phyloP scores from a whole-genome alignment of 2,329 filamentous ascomycete genomes.

The Tolypocladium ophioglossoides region DNA sequence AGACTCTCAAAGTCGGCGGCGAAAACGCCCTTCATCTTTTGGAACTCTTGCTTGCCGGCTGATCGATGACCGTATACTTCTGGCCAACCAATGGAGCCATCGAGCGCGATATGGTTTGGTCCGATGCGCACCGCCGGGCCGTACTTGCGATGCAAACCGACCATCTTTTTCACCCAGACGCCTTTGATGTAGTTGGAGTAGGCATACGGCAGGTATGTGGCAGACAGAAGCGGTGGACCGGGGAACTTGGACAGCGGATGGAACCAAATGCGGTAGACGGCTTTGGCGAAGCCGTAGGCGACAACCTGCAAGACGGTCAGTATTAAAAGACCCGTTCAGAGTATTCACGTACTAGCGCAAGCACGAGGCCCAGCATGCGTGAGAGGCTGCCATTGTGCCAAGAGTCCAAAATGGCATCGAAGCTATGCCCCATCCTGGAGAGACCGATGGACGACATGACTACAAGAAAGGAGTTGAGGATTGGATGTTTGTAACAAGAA shows the following conservation, averaged over 20 bases:
- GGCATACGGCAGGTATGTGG: slow-evolving; percentile 8
- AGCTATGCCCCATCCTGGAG: background rate
- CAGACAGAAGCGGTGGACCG: slow-evolving; percentile 13
- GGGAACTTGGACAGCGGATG: slow-evolving; percentile 19
- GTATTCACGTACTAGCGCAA: background rate
- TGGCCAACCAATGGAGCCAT: slow-evolving; percentile 20
- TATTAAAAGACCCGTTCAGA: too few species aligned
- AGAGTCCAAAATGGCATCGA: background rate
- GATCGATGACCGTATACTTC: slow-evolving; percentile 17
- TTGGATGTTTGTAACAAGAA: too few species aligned
- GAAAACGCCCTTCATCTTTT: slow-evolving; percentile 2
- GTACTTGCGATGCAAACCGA: slow-evolving; percentile 14
- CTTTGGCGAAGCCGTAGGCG: slow-evolving; percentile 2
- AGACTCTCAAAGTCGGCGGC: slow-evolving; percentile 6
- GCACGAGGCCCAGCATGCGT: background rate
- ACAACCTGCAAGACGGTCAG: background rate
- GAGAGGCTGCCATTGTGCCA: background rate
- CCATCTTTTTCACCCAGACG: slow-evolving; percentile 8
- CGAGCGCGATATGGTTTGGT: slow-evolving; percentile 27
- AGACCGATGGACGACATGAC: background rate
- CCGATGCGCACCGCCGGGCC: slow-evolving; percentile 28
- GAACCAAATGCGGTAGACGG: slow-evolving; percentile 15
- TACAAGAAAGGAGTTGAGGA: background rate
- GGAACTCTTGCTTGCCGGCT: slow-evolving; percentile 9
- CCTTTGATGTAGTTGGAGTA: slow-evolving; percentile 11